Evolutionary conservation across 306 rosid genomes (phyloP).

Genomic region (Sindora glabra): DNA sequence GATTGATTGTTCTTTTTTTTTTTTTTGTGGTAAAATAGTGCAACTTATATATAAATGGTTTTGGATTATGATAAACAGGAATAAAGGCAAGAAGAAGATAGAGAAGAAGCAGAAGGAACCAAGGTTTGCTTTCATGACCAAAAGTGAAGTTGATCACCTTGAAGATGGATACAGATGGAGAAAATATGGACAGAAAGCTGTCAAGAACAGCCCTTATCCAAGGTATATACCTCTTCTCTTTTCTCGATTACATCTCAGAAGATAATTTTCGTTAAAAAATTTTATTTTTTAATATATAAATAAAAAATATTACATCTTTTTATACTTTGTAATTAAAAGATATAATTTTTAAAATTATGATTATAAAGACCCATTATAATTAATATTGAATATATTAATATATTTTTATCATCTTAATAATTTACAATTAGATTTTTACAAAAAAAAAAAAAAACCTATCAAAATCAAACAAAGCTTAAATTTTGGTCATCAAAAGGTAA

Average conservation of each 20-base stretch:
- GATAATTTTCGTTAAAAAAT: not conserved
- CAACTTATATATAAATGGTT: conserved; percentile 1
- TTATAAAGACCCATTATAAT: too few species aligned
- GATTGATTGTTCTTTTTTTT: not conserved
- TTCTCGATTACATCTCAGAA: not conserved
- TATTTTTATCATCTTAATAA: too few species aligned
- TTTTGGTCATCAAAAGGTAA: too few species aligned
- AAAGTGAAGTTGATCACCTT: conserved; percentile 87
- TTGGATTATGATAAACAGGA: conserved; percentile 6
- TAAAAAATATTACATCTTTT: too few species aligned
- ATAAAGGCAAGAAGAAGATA: conserved; percentile 62
- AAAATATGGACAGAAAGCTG: conserved; percentile 86
- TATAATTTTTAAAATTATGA: too few species aligned
- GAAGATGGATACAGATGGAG: conserved; percentile 95
- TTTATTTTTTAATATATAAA: too few species aligned
- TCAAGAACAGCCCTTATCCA: conserved; percentile 81
- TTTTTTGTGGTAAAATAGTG: conserved; percentile 9
- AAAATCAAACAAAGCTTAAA: too few species aligned
- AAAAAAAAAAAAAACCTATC: too few species aligned
- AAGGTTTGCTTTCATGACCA: conserved; percentile 78
- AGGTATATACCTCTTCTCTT: conserved; percentile 32
- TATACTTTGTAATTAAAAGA: too few species aligned
- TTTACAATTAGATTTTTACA: too few species aligned
- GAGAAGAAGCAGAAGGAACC: conserved; percentile 71
- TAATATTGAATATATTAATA: too few species aligned